Base-by-base conservation (phyloP, 208 protist species). In the Novymonas esmeraldas region DNA sequence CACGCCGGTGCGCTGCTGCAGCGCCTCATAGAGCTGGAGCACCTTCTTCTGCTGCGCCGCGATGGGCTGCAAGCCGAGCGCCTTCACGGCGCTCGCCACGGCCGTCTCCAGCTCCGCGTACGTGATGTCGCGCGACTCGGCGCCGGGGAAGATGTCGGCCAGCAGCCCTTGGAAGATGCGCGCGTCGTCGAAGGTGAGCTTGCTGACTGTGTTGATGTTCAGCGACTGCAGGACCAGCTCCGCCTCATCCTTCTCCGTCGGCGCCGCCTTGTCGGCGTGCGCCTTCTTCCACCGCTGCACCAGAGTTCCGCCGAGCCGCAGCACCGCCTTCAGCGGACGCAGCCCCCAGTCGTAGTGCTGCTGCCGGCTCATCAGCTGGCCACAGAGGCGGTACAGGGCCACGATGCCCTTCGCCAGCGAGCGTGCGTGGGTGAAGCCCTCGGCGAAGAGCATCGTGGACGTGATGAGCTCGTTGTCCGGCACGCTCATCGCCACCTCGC, bases 291-390 rank as follows among this genome's bases (percentile, higher is more conserved):
- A 94, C 26, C 78, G 76, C 76, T 94, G 83, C 59, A 95, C 67
- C 16, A 93, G 79, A 29, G 83, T 84, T 10, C 98, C 97, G 29
- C 93, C 94, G 4, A 97, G 96, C 26, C 95, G 84, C 48, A 99
- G 84, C 57, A 99, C 98, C 36, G 97, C 94, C 60, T 99, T 95
- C 63, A 99, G 92, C 39, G 98, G 98, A 34, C 98, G 92, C 56
- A 99, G 83, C 64, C 97, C 97, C 87, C 98, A 99, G 75, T 99
- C 98, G 83, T 99, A 99, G 84, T 99, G 98, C 69, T 95, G 85
- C 83, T 99, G 98, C 64, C 88, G 90, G 18, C 97, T 98, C 78
- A 99, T 92, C 50, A 99, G 92, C 88, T 99, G 93, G 39, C 95
- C 85, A 75, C 96, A 99, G 16, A 99, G 86, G 29, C 79, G 75